Conservation (phyloP, 2,329 filamentous ascomycete species). For the Phoma sp. region DNA sequence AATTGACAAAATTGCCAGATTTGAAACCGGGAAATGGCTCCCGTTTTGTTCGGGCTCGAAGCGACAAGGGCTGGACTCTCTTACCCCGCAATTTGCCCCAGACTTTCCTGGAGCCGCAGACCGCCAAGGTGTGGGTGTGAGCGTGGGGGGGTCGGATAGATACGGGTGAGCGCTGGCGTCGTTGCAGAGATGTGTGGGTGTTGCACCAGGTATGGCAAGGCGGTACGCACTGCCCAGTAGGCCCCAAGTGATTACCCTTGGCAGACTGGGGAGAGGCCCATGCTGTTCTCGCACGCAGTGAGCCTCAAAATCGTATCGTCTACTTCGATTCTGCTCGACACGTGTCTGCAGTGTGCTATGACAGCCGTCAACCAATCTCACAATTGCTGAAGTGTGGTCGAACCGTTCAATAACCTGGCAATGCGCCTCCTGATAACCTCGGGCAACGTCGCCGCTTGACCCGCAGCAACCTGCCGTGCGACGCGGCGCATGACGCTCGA, state of each 20-base stretch:
- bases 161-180: background rate
- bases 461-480: background rate
- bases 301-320: background rate
- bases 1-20: slow-evolving; percentile 20
- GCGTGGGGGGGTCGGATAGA: background rate
- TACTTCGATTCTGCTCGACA: background rate
- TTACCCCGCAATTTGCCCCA: slow-evolving; percentile 15
- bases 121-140: slow-evolving; percentile 1
- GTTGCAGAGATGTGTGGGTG: background rate
- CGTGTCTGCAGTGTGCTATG: background rate
- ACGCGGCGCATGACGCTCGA: background rate
- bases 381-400: background rate
- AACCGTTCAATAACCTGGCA: background rate
- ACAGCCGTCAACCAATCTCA: too few species aligned
- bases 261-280: background rate
- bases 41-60: slow-evolving; percentile 18
- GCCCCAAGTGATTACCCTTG: background rate
- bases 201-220: background rate
- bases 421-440: background rate
- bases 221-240: slow-evolving; percentile 10
- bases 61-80: background rate
- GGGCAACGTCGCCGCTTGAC: background rate
- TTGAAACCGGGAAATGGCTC: slow-evolving; percentile 23
- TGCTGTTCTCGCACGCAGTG: background rate
- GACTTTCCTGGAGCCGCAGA: slow-evolving; percentile 6